phyloP scores from a whole-genome alignment of 1,139 yeast species.

The Saccharomyces pastorianus region DNA sequence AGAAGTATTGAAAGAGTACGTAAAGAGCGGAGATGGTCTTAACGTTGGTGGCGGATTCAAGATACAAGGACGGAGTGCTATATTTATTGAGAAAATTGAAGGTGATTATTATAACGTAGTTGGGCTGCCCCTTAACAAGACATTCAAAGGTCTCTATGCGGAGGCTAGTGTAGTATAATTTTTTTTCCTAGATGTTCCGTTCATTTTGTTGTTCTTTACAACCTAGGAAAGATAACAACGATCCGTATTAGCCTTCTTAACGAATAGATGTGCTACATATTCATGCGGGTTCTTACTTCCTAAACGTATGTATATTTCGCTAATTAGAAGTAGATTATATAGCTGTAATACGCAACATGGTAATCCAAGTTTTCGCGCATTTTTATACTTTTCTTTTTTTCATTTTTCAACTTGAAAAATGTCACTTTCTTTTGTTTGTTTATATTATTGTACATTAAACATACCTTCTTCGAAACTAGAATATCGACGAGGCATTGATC shows the following conservation, averaged over 20 bases:
- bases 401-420: not conserved
- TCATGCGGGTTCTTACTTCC: not conserved
- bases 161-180: slow-evolving; percentile 2
- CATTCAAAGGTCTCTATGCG: slow-evolving; percentile 32
- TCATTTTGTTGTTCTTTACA: not conserved
- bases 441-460: not conserved
- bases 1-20: slow-evolving; percentile 51
- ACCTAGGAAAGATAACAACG: not conserved
- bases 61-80: slow-evolving; percentile 65
- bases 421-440: not conserved
- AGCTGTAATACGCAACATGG: not conserved
- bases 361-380: not conserved
- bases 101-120: slow-evolving; percentile 90
- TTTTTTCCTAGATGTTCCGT: not conserved
- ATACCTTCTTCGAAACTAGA: not conserved
- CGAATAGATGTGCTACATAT: not conserved
- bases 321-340: not conserved
- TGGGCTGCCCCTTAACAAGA: slow-evolving; percentile 67
- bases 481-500: not conserved
- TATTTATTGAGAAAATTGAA: slow-evolving; percentile 50
- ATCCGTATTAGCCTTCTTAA: not conserved
- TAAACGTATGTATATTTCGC: not conserved
- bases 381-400: not conserved
- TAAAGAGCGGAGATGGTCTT: slow-evolving; percentile 62
- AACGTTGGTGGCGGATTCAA: slow-evolving; percentile 91